phyloP scores from a whole-genome alignment of 176 grass and related monocot genomes.

The Lolium rigidum region DNA sequence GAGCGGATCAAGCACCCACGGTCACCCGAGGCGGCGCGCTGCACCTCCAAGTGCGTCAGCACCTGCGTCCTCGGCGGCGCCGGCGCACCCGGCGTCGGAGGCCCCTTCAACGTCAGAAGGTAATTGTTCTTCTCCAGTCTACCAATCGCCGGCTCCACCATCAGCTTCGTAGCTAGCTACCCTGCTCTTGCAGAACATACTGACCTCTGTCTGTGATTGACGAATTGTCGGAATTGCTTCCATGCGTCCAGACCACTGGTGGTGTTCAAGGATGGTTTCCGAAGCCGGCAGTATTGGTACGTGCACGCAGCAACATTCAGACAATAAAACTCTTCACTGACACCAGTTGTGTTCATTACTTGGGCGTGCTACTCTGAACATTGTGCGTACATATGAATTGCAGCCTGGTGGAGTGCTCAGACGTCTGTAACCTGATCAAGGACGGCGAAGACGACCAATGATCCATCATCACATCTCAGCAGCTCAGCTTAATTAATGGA shows the following conservation, averaged over 20 bases:
- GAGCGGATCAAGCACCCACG: constrained; percentile 54
- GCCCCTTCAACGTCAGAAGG: constrained; percentile 69
- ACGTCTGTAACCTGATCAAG: constrained; percentile 80
- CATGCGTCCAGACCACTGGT: constrained; percentile 26
- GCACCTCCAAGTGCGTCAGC: constrained; percentile 76
- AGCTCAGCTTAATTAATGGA: neutral
- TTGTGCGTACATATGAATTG: neutral
- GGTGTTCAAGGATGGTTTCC: constrained; percentile 72
- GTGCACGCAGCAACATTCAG: neutral
- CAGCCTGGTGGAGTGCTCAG: constrained; percentile 75
- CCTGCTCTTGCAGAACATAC: neutral
- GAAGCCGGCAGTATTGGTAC: constrained; percentile 76
- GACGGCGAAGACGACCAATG: constrained; percentile 73
- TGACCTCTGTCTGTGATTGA: neutral
- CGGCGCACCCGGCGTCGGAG: constrained; percentile 68
- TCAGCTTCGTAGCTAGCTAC: too few relatives aligned
- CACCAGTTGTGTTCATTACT: too few relatives aligned
- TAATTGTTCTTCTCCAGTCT: neutral
- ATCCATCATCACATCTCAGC: neutral
- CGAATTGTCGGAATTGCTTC: neutral
- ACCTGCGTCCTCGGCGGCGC: constrained; percentile 82
- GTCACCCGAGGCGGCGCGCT: constrained; percentile 51
- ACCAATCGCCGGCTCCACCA: neutral
- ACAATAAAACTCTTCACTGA: neutral
- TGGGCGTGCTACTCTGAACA: too few relatives aligned